Conservation (phyloP, 192 early-diverging fungal species). For the Gaertneriomyces semiglobifer region DNA sequence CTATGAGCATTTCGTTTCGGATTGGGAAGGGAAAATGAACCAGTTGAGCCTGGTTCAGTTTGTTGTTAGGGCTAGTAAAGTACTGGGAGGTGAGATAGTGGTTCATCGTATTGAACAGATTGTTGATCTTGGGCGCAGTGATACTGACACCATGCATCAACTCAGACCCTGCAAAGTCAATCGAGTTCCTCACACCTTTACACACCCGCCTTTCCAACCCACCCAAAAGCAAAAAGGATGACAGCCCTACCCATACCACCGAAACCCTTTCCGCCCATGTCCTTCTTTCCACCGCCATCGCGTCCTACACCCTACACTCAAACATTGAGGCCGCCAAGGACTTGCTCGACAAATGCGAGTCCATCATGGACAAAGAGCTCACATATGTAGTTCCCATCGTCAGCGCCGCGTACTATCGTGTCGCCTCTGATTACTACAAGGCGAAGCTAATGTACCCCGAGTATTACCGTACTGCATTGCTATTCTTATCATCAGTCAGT, state of each 20-base stretch:
- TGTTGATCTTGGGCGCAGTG: neutral
- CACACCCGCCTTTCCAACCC: no score
- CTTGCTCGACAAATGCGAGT: conserved; percentile 54
- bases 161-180: no score
- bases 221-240: no score
- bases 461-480: conserved; percentile 92
- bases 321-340: no score
- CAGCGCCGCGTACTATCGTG: conserved; percentile 91
- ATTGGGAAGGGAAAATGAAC: conserved; percentile 96
- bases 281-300: no score
- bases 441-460: conserved; percentile 86
- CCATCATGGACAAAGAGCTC: conserved; percentile 65
- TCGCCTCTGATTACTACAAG: conserved; percentile 96
- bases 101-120: neutral
- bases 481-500: conserved; percentile 88
- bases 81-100: conserved; percentile 21
- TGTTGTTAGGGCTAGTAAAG: conserved; percentile 70
- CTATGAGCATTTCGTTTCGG: conserved; percentile 86
- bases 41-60: conserved; percentile 84
- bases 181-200: no score
- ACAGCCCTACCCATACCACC: no score
- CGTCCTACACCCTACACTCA: no score
- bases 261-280: no score
- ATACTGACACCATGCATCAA: neutral
- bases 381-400: conserved; percentile 77